phyloP scores from a whole-genome alignment of 768 basidiomycete species.

The Suillus plorans region DNA sequence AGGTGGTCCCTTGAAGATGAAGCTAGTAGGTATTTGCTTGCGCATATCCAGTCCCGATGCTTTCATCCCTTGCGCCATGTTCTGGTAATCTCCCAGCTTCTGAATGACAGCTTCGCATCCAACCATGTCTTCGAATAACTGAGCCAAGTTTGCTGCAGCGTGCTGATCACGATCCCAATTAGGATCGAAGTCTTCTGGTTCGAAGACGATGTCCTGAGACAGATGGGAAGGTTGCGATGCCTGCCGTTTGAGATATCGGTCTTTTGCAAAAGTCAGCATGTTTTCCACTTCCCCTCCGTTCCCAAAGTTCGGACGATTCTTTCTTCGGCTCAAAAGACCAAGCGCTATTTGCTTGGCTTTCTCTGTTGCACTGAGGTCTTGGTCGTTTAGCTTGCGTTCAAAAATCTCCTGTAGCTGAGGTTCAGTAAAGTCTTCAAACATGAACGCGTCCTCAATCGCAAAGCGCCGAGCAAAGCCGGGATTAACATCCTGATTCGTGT shows the following conservation, averaged over 20 bases:
- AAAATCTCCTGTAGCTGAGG: conserved; percentile 51
- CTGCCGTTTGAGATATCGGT: conserved; percentile 43
- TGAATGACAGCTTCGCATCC: conserved; percentile 55
- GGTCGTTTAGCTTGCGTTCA: conserved; percentile 53
- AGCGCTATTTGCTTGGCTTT: conserved; percentile 57
- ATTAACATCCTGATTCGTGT: conserved; percentile 56
- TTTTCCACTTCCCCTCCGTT: conserved; percentile 69
- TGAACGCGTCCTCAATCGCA: conserved; percentile 65
- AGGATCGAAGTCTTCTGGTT: conserved; percentile 59
- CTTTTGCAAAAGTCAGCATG: conserved; percentile 50
- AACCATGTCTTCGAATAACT: conserved; percentile 62
- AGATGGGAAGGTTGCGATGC: conserved; percentile 17
- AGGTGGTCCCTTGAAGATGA: conserved; percentile 73
- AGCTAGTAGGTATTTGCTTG: conserved; percentile 56
- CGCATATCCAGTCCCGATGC: conserved; percentile 42
- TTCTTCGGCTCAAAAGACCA: conserved; percentile 37
- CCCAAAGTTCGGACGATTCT: conserved; percentile 58
- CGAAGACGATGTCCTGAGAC: conserved; percentile 30
- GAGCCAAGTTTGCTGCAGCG: conserved; percentile 49
- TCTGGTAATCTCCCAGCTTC: conserved; percentile 53
- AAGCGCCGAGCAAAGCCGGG: conserved; percentile 67
- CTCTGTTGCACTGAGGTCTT: conserved; percentile 56
- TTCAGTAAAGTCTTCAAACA: conserved; percentile 65
- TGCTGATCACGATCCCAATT: conserved; percentile 49
- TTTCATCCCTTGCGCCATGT: conserved; percentile 44